Base-by-base conservation (phyloP, 2,329 filamentous ascomycete genomes). In the Zasmidium cellare region DNA sequence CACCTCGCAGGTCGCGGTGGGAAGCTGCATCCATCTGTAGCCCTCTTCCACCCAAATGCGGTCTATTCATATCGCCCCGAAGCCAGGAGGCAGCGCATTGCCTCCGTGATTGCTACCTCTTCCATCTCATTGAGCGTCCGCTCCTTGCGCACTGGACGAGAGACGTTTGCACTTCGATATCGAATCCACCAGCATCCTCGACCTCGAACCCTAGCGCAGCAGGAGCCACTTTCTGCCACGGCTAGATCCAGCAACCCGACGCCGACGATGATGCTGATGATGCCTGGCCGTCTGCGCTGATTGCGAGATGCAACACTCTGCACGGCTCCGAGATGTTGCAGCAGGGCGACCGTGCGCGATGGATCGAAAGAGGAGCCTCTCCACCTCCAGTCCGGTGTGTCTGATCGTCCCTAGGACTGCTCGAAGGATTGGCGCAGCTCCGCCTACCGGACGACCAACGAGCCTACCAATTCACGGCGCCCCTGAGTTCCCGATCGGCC, bases 1-100 rank as follows among this genome's bases (percentile, higher is more conserved):
- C 71, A 63, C 61, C 61, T 65, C 65, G 64, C 62, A 63, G 72
- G 74, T 77, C 74, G 73, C 73, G 76, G 75, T 76, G 74, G 75
- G 69, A 74, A 74, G 75, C 75, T 78, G 76, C 76, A 78, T 75
- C 69, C 76, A 78, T 75, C 69, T 53, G 72, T 72, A 74, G 72
- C 72, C 70, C 58, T 55, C 56, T 73, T 71, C 71, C 75, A 46
- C 50, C 58, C 74, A 65, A 72, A 77, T 72, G 62, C 63, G 71
- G 75, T 61, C 63, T 67, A 65, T 72, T 67, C 75, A 76, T 64
- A 60, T 59, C 53, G 60, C 57, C n/a, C n/a, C 58, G 62, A 69
- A 31, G 67, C 63, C 65, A 69, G 67, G 67, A 67, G 62, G 57
- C 46, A 53, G 28, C 53, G 24, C n/a, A 35, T 25, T 52, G 23